Percentiles rank a stretch among this genome's conserved stretches.
phyloP scores from a whole-genome alignment of 2,329 filamentous ascomycete species.

The Claviceps arundinis region DNA sequence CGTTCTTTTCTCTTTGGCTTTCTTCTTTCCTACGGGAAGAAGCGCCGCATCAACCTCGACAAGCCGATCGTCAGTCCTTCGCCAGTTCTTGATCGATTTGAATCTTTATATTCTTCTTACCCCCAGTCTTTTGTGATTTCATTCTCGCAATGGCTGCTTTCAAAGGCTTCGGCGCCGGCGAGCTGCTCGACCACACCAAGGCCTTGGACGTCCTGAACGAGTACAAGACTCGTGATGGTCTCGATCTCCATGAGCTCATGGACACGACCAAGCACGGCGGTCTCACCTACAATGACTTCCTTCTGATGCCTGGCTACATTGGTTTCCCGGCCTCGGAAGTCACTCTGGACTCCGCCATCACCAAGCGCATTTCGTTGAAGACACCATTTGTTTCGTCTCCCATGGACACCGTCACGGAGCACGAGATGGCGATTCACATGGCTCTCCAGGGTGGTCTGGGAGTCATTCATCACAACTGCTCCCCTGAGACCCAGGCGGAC shows the following conservation, averaged over 20 bases:
- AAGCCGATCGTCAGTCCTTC: conserved; percentile 18
- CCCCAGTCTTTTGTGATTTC: conserved; percentile 12
- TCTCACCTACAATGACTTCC: conserved; percentile 97
- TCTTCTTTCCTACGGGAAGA: conserved; percentile 40
- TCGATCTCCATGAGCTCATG: conserved; percentile 74
- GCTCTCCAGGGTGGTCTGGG: conserved; percentile 76
- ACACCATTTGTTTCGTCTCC: conserved; percentile 94
- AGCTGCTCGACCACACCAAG: conserved; percentile 58
- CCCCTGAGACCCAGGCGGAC: conserved; percentile 89
- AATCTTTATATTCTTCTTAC: conserved; percentile 11
- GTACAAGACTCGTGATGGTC: conserved; percentile 71
- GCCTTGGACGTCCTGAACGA: conserved; percentile 73
- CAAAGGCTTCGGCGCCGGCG: conserved; percentile 34
- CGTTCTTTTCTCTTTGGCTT: background rate
- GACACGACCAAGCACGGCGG: conserved; percentile 87
- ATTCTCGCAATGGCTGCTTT: conserved; percentile 47
- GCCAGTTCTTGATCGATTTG: conserved; percentile 12
- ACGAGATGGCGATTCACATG: conserved; percentile 99
- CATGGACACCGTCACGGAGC: conserved; percentile 99
- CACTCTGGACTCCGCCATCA: conserved; percentile 77
- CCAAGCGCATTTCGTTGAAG: conserved; percentile 91
- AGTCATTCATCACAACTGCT: conserved; percentile 99
- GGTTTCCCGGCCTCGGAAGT: conserved; percentile 91
- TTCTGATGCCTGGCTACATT: conserved; percentile 93
- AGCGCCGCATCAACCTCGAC: conserved; percentile 29